Conservation (phyloP, 2,329 filamentous ascomycete genomes). For the Talaromyces sp. region DNA sequence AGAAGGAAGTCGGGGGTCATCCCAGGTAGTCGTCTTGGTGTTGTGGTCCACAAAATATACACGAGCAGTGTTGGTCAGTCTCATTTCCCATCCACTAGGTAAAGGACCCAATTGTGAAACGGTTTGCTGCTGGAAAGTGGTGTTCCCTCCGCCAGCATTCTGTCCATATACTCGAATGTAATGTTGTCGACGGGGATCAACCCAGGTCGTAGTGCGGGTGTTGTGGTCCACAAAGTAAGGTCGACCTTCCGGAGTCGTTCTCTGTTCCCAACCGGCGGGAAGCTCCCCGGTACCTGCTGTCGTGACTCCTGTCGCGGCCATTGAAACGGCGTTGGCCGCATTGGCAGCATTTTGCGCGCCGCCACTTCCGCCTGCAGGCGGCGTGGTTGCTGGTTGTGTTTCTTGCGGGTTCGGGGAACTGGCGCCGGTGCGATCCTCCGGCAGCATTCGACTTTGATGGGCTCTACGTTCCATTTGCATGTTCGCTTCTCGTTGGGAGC, state of each 20-base stretch:
- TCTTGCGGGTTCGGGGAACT: slow-evolving; percentile 75
- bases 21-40: slow-evolving; percentile 99
- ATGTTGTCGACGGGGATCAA: slow-evolving; percentile 92
- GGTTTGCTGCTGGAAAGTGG: slow-evolving; percentile 91
- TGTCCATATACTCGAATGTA: slow-evolving; percentile 98
- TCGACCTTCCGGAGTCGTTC: slow-evolving; percentile 89
- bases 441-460: slow-evolving; percentile 91
- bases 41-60: slow-evolving; percentile 99
- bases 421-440: slow-evolving; percentile 88
- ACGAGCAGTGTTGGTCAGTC: slow-evolving; percentile 91
- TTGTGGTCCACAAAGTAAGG: slow-evolving; percentile 99
- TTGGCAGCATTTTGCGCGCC: slow-evolving; percentile 33
- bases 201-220: slow-evolving; percentile 96
- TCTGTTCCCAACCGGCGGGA: slow-evolving; percentile 91
- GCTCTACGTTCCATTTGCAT: slow-evolving; percentile 88
- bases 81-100: slow-evolving; percentile 99
- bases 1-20: slow-evolving; percentile 89
- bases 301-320: slow-evolving; percentile 93
- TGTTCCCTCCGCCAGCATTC: slow-evolving; percentile 62
- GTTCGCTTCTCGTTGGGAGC: slow-evolving; percentile 77
- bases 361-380: slow-evolving; percentile 37
- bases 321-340: slow-evolving; percentile 58
- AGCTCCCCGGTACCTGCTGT: slow-evolving; percentile 92
- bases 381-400: slow-evolving; percentile 37
- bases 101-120: slow-evolving; percentile 93